Conservation (phyloP, 805 yeast species). For the Saturnispora halmiae region DNA sequence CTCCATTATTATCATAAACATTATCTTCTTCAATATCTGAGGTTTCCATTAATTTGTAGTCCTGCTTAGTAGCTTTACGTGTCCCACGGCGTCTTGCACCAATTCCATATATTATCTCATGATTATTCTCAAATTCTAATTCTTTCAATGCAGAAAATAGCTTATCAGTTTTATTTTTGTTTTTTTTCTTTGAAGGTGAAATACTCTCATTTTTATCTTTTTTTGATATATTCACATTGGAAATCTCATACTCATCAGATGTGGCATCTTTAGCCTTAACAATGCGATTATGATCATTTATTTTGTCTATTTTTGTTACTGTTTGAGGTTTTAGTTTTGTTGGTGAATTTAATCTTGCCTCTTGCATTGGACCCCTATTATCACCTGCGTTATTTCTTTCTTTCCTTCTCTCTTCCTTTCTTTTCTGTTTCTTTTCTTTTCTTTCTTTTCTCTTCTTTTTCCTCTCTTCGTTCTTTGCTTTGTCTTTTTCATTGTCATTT, state of each 20-base stretch:
- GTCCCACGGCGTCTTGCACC: constrained; percentile 2
- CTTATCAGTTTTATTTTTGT: background rate
- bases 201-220: background rate
- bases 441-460: background rate
- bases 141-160: background rate
- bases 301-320: too few relatives aligned
- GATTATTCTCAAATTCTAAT: background rate
- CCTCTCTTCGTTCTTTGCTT: background rate
- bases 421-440: background rate
- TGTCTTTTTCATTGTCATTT: background rate
- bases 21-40: constrained; percentile 39
- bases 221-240: too few relatives aligned
- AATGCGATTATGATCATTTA: too few relatives aligned
- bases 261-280: too few relatives aligned
- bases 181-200: background rate
- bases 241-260: too few relatives aligned
- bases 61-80: constrained; percentile 37
- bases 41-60: constrained; percentile 67
- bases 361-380: too few relatives aligned
- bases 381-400: too few relatives aligned
- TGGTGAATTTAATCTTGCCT: too few relatives aligned
- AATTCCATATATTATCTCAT: background rate
- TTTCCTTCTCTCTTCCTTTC: background rate
- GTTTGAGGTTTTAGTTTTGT: too few relatives aligned
- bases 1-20: constrained; percentile 16